These are phyloP conservation scores for Chloris gayana DNA, from an alignment of 176 grass and related monocot genomes.

Conservation along the genomic window DNA sequence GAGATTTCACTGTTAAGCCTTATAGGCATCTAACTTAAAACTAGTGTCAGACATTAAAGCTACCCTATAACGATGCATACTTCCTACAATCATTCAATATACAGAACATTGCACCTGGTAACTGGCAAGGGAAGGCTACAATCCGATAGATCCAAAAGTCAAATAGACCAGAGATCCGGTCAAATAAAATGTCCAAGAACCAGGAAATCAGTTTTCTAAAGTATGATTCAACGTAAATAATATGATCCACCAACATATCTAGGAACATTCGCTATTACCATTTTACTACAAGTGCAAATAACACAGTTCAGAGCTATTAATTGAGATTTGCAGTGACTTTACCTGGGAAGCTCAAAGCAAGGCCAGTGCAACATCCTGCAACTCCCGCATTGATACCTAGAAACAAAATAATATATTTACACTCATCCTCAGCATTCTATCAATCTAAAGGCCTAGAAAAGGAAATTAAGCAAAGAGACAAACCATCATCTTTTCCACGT, in stretches of 20 bases:
- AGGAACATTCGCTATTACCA: background rate
- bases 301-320: background rate
- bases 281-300: no score
- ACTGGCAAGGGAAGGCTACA: background rate
- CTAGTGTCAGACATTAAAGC: background rate
- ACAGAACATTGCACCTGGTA: background rate
- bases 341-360: constrained; percentile 93
- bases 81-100: constrained; percentile 19
- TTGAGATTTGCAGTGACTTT: constrained; percentile 2
- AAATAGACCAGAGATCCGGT: background rate
- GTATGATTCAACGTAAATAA: background rate
- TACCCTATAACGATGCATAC: background rate
- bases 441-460: constrained; percentile 2
- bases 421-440: background rate
- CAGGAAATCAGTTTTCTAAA: background rate
- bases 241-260: background rate
- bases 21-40: background rate
- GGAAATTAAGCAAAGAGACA: constrained; percentile 1
- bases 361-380: constrained; percentile 80
- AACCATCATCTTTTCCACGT: constrained; percentile 86
- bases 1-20: background rate
- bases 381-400: constrained; percentile 81
- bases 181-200: background rate
- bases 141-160: constrained; percentile 1
- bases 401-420: constrained; percentile 33